A percentile compares a stretch with the other conserved stretches of the same genome.
Conservation (phyloP, 495 filamentous ascomycete genomes). For the Pyronema domesticum region DNA sequence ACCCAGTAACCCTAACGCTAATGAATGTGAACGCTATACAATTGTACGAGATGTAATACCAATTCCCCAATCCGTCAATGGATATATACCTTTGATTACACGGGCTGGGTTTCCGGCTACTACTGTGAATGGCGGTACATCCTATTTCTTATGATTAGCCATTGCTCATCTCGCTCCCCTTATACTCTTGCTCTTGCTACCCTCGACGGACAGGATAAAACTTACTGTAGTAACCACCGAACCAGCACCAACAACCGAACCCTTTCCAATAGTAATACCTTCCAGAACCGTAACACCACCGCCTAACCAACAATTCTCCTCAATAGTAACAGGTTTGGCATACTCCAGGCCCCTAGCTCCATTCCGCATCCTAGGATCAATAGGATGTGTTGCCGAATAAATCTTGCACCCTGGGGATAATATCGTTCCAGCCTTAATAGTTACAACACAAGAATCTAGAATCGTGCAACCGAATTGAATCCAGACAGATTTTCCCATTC, state of each 20-base stretch:
- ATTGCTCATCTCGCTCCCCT: too few relatives aligned
- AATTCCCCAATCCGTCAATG: too few relatives aligned
- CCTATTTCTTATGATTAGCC: slow-evolving; percentile 24
- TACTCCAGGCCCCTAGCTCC: slow-evolving; percentile 57
- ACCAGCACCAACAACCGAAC: too few relatives aligned
- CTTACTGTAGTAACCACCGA: slow-evolving; percentile 78
- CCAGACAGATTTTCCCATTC: slow-evolving; percentile 68
- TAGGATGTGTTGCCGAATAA: slow-evolving; percentile 55
- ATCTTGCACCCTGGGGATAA: too few relatives aligned
- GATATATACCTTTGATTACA: slow-evolving; percentile 37
- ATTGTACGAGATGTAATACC: too few relatives aligned
- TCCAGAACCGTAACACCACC: slow-evolving; percentile 58
- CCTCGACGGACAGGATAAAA: slow-evolving; percentile 5
- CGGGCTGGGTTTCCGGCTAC: slow-evolving; percentile 47
- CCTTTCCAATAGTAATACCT: slow-evolving; percentile 62
- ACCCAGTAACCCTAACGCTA: too few relatives aligned
- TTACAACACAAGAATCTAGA: too few relatives aligned
- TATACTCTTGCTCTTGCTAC: too few relatives aligned
- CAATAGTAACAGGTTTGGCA: slow-evolving; percentile 58
- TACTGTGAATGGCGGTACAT: slow-evolving; percentile 44
- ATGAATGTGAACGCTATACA: too few relatives aligned
- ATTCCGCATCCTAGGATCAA: slow-evolving; percentile 54
- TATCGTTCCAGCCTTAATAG: too few relatives aligned
- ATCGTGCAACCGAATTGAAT: slow-evolving; percentile 77
- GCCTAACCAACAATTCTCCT: slow-evolving; percentile 79